Evolutionary conservation across 2,329 filamentous ascomycete genomes (phyloP), one percentile per base, ranked within the genome.

Genomic region (Pseudogymnoascus destructans): DNA sequence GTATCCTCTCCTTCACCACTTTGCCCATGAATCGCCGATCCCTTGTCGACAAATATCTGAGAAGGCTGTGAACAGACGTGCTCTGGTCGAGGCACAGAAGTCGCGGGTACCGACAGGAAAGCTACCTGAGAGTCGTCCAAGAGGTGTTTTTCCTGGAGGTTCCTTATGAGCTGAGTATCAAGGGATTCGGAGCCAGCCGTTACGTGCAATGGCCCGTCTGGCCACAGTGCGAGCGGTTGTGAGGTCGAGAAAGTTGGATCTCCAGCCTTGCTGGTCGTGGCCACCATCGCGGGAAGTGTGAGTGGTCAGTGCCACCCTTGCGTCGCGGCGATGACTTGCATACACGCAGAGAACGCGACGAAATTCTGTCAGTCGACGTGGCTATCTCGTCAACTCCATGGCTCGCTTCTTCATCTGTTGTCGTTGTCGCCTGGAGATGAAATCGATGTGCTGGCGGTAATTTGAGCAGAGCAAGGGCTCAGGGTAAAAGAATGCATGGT

Each of bases 301-400:
- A 30, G 46, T 52, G 46, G 46, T 52, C 46, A 52, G 46, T 52
- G 46, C 46, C 46, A 52, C 46, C 46, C 46, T 52, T 52, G 46
- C 25, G 46, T 52, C 46, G 46, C 46, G 46, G 46, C 25, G 46
- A 52, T 52, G 46, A 52, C 46, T 52, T 52, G 46, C 46, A 52
- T 52, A 52, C 46, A 52, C 46, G 42, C 42, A 52, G 4, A 1
- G 42, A 27, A 52, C 42, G 46, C 46, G 46, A 52, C 46, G 30
- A 52, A 52, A 52, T 52, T 52, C 25, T 27, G 46, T 30, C 46
- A 19, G 3, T 52, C 46, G 23, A 15, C 46, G 46, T 52, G 46
- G 30, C 10, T 52, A 52, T 19, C 25, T 17, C 13, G n/a, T 19
- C 23, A 30, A 52, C 23, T 30, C 30, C 46, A 30, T 30, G n/a